phyloP scores from a whole-genome alignment of 116 monocot species.

The Phalaenopsis hybrid region DNA sequence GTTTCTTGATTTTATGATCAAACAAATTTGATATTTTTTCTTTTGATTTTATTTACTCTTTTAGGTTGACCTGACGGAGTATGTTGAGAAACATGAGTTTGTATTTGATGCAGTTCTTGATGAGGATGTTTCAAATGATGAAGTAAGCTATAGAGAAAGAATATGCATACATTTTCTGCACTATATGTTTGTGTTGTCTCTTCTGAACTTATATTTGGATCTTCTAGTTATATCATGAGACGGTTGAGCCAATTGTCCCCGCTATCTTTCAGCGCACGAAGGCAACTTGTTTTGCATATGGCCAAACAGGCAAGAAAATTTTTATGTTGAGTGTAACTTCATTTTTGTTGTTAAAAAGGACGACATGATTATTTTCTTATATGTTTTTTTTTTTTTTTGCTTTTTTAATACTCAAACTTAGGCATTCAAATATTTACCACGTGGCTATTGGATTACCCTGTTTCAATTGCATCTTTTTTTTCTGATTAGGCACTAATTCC shows the following conservation, averaged over 20 bases:
- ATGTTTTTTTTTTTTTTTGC: too few species aligned
- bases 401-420: too few species aligned
- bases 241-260: constrained; percentile 90
- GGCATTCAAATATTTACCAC: too few species aligned
- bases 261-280: constrained; percentile 88
- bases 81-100: constrained; percentile 96
- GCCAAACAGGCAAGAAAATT: constrained; percentile 72
- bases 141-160: constrained; percentile 37
- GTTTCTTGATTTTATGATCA: not conserved
- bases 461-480: not conserved
- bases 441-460: not conserved
- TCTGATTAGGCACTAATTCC: not conserved
- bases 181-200: not conserved
- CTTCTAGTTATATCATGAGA: constrained; percentile 77
- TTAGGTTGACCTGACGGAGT: constrained; percentile 94
- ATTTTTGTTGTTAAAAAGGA: not conserved
- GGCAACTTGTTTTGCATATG: constrained; percentile 99
- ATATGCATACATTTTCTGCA: not conserved
- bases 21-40: not conserved
- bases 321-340: not conserved
- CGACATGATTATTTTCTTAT: too few species aligned
- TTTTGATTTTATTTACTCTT: constrained; percentile 11
- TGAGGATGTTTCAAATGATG: constrained; percentile 97
- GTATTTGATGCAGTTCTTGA: constrained; percentile 96
- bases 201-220: constrained; percentile 12